phyloP scores from a whole-genome alignment of 345 rosid species.

The Boechera divaricarpa region DNA sequence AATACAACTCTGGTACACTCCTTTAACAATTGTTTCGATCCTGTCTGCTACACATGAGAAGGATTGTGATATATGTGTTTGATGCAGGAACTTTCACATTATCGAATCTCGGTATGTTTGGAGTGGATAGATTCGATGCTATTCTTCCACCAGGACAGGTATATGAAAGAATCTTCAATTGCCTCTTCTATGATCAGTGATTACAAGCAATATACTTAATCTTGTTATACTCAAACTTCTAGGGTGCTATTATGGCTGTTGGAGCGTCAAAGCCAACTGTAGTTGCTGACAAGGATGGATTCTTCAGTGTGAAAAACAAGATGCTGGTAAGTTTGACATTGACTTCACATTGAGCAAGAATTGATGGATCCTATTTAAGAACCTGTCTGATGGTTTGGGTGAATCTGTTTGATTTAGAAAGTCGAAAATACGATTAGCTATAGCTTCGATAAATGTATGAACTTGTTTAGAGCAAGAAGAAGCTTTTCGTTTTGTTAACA shows the following conservation, averaged over 20 bases:
- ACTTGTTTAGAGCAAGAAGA: no score
- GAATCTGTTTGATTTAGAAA: background rate
- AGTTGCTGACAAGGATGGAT: constrained; percentile 85
- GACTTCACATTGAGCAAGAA: background rate
- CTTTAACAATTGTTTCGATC: constrained; percentile 9
- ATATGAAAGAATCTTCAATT: constrained; percentile 9
- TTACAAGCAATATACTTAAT: background rate
- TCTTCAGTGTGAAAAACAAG: constrained; percentile 84
- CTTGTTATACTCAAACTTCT: constrained; percentile 33
- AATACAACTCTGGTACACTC: constrained; percentile 82
- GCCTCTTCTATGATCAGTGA: constrained; percentile 19
- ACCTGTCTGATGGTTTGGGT: constrained; percentile 5
- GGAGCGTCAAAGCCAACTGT: constrained; percentile 96
- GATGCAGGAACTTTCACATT: constrained; percentile 89
- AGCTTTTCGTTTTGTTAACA: no score
- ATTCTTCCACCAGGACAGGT: constrained; percentile 98
- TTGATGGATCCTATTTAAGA: background rate
- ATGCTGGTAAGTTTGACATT: constrained; percentile 72
- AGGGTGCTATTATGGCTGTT: constrained; percentile 99
- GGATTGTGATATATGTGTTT: background rate
- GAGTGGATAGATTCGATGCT: constrained; percentile 97
- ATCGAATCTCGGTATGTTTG: constrained; percentile 95
- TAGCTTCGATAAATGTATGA: background rate
- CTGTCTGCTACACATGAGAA: background rate
- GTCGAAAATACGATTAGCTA: background rate